Evolutionary conservation across 2,329 filamentous ascomycete species (phyloP).

Genomic region (Cercospora zeae-maydis): DNA sequence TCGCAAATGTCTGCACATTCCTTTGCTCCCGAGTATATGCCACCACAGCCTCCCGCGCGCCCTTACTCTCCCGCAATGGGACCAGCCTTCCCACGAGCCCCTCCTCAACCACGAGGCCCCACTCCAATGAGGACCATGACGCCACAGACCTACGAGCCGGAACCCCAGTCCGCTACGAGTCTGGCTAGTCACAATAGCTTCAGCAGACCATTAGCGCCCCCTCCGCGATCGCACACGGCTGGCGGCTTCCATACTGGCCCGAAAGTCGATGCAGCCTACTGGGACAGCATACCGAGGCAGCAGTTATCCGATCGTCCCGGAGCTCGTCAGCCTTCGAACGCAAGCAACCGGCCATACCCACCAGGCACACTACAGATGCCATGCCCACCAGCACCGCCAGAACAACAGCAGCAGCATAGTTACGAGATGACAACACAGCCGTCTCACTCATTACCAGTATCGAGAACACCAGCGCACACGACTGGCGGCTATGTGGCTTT

Average conservation of each 20-base stretch:
- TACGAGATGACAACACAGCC: constrained; percentile 35
- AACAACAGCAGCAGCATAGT: constrained; percentile 26
- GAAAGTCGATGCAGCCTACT: constrained; percentile 22
- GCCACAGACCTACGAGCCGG: constrained; percentile 17
- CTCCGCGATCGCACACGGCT: constrained; percentile 29
- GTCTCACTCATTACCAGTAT: constrained; percentile 15
- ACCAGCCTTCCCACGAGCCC: constrained; percentile 16
- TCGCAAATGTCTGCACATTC: constrained; percentile 17
- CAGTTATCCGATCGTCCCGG: constrained; percentile 25
- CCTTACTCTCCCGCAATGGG: constrained; percentile 14
- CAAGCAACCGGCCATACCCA: constrained; percentile 12
- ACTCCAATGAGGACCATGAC: constrained; percentile 22
- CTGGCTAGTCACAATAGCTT: constrained; percentile 18
- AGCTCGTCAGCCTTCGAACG: constrained; percentile 18
- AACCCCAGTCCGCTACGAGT: constrained; percentile 12
- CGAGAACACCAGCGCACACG: constrained; percentile 15
- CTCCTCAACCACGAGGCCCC: constrained; percentile 17
- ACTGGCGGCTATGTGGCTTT: constrained; percentile 33
- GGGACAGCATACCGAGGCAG: constrained; percentile 29
- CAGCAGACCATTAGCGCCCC: constrained; percentile 16
- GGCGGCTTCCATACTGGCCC: constrained; percentile 26
- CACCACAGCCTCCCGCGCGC: constrained; percentile 14
- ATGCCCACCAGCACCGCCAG: background rate
- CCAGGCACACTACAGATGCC: background rate
- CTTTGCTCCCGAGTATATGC: constrained; percentile 11